Evolutionary conservation across 495 filamentous ascomycete species (phyloP), one percentile per base, ranked within the genome.

Genomic region (Baudoinia panamericana): DNA sequence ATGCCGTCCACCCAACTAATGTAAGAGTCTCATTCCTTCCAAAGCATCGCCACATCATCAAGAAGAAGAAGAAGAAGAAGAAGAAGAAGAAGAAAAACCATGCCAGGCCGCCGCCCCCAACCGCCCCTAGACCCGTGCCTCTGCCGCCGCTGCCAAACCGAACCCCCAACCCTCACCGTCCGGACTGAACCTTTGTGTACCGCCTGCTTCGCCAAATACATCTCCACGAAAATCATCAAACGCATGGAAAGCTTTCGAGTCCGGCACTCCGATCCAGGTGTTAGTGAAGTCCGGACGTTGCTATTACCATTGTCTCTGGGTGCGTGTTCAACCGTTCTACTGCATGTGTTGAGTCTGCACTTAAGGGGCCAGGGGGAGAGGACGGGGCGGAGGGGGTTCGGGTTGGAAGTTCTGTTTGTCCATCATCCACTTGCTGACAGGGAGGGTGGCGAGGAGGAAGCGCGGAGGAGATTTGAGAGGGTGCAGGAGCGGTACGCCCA

Each of bases 231-330:
- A 55, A 71, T 76, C 46, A 59, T 82, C 47, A 84, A 83, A 51
- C 81, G 83, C 28, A 80, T 88, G 65, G 80, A 82, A 53, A 65
- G 62, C 30, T 80, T 75, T 58, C 67, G 58, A 52, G 56, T 63
- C 50, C 53, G 59, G 11, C 35, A 61, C 40, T 39, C 57, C 13
- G 30, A 53, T 2, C 34, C 53, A 47, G 51, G 57, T 47, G n/a
- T n/a, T n/a, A n/a, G n/a, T n/a, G 45, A 60, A 44, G 61, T 67
- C 38, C 63, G 64, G 34, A 71, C 66, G 35, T 66, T 93, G 19
- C 65, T 94, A 2, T 60, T 96, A 11, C 82, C 84, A 1, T 51
- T 94, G 3, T 94, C 86, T 1, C 75, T 84, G 46, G 90, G 92
- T 0, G 65, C 82, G 2, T 90, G 80, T 7, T 95, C 88, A 0